Base-by-base conservation (phyloP, 169 alveolate genomes). In the Plasmodium malariae region DNA sequence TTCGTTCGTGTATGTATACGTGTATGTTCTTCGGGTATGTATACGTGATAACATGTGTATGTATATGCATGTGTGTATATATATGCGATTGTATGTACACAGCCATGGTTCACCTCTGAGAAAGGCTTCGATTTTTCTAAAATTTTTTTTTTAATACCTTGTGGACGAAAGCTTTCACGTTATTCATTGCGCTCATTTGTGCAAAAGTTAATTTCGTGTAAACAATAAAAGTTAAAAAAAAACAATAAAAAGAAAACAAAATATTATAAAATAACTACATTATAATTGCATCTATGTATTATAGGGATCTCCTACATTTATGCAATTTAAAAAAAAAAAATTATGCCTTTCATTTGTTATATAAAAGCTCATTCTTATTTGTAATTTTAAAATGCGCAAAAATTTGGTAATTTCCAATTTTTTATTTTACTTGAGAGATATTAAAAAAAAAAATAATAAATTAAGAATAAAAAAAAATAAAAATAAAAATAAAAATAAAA, bases 111-210 rank as follows among this genome's bases (percentile, higher is more conserved):
- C 0, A 62, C 1, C 3, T 62, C 9, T 60, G 12, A 1, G 11
- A 6, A 1, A 12, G 19, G 0, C 43, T 68, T 34, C 26, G 0
- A 9, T 55, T 69, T 40, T 86, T 70, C 2, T 21, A 11, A 30
- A 17, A 1, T 71, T 2, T 7, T 4, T 36, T 34, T 57, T 55
- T 11, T 34, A 26, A 12, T 86, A 86, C 92, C 92, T 86, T 86
- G 55, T 86, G 51, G 30, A 86, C 92, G 32, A 86, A 86, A 26
- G 92, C 92, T 17, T 69, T 86, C 92, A 86, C 57, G 80, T 86
- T 86, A 57, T 70, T 62, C 69, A 68, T 65, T 54, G 57, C n/a
- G 4, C 17, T 17, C n/a, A n/a, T n/a, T 30, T 28, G 26, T 3
- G 6, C n/a, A 54, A 14, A 70, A 26, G 37, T 6, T 17, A 49